Percentiles rank a stretch among this genome's conserved stretches.
These are phyloP conservation scores for Daedaleopsis sinensis DNA, from an alignment of 768 basidiomycete genomes.

Conservation along the genomic window DNA sequence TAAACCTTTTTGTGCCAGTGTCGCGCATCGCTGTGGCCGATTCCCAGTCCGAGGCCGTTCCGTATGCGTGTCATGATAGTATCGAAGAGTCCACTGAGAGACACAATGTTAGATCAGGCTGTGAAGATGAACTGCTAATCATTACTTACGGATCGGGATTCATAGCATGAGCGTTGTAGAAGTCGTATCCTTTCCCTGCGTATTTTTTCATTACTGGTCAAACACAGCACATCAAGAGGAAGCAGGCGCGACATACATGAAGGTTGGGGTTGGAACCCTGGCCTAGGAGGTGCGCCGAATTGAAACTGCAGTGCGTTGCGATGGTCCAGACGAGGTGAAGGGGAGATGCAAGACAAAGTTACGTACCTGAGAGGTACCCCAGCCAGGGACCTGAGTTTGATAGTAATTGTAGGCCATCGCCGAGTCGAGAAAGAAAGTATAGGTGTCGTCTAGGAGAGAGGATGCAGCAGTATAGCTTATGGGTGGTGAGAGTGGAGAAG, in stretches of 20 bases:
- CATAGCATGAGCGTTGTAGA: conserved; percentile 62
- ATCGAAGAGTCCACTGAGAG: conserved; percentile 38
- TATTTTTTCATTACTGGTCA: background rate
- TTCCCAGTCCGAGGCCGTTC: conserved; percentile 38
- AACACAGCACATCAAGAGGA: background rate
- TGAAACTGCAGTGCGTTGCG: conserved; percentile 28
- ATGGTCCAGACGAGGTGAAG: background rate
- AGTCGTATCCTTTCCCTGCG: conserved; percentile 65
- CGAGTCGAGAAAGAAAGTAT: background rate
- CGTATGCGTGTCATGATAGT: conserved; percentile 37
- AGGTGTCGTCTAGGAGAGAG: conserved; percentile 14
- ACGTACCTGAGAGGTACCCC: conserved; percentile 49
- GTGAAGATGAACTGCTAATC: conserved; percentile 19
- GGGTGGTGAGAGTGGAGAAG: conserved; percentile 17
- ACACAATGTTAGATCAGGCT: background rate
- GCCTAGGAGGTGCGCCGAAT: conserved; percentile 38
- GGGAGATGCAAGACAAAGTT: conserved; percentile 6
- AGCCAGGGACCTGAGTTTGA: conserved; percentile 38
- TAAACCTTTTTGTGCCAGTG: conserved; percentile 72
- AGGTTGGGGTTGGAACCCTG: conserved; percentile 49
- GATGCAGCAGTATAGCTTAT: conserved; percentile 54
- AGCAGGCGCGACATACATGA: conserved; percentile 52
- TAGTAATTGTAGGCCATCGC: conserved; percentile 29
- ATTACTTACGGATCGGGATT: conserved; percentile 59
- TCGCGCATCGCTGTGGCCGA: conserved; percentile 61